Evolutionary conservation across 306 rosid genomes (phyloP), one percentile per base, ranked within the genome.

Genomic region (Trichosanthes truncata): DNA sequence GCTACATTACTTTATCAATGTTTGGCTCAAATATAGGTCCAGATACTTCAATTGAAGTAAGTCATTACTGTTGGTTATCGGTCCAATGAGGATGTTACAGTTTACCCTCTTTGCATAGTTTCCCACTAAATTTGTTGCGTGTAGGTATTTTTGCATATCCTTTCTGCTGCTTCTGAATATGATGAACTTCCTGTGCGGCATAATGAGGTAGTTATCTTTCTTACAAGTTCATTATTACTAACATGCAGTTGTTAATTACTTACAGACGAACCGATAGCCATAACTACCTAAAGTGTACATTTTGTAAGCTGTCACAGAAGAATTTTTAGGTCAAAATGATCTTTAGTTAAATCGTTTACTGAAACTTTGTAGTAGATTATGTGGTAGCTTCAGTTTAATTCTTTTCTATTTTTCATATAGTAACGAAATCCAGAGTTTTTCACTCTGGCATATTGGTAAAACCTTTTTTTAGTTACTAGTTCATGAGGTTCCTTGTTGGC

Each of bases 101-200:
- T 63, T 48, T 48, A 29, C 41, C 41, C 55, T 65, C n/a, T 79
- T 48, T n/a, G 63, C 56, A 45, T 66, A 29, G 60, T 63, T 79
- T 79, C 76, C 67, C 51, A 79, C 40, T 2, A 71, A 36, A 63
- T 55, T 59, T 33, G 17, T 3, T 86, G 79, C 71, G 6, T 68
- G 31, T 67, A 94, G 98, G 98, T 92, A 62, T 91, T 94, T 86
- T 82, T 92, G 89, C 97, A 91, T 83, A 86, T 94, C 53, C 86
- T 94, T 74, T 91, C 98, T 21, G 98, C 95, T 57, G 98, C 98
- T 66, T 88, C 90, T 35, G 98, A 94, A 88, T 94, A 89, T 81
- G 83, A 91, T 87, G 98, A 92, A 80, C 97, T 94, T 78, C 98
- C 97, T 71, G 97, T 94, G 82, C 97, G 97, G 80, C 98, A 92